phyloP scores from a whole-genome alignment of 176 grass and related monocot genomes.

The Dactylis glomerata region DNA sequence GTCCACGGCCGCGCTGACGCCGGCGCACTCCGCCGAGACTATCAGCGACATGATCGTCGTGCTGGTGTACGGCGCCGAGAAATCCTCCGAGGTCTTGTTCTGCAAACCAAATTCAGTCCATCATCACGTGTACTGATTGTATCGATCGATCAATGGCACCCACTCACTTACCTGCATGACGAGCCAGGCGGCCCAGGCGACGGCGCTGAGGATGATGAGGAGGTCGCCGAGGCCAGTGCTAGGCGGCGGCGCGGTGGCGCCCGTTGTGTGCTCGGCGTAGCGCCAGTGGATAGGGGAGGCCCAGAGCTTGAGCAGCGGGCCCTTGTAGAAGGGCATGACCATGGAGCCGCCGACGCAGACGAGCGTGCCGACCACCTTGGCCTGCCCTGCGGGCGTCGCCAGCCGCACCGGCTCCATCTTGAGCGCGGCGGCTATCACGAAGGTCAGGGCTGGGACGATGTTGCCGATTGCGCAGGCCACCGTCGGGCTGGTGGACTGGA shows the following conservation, averaged over 20 bases:
- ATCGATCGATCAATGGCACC: too few relatives aligned
- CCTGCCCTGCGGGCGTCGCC: conserved; percentile 33
- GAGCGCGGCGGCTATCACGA: conserved; percentile 63
- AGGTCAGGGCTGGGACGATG: conserved; percentile 81
- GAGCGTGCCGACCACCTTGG: conserved; percentile 64
- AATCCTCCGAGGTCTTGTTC: conserved; percentile 57
- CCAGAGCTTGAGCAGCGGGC: conserved; percentile 45
- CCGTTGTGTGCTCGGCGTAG: conserved; percentile 45
- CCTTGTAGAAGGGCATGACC: conserved; percentile 96
- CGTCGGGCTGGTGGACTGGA: conserved; percentile 70
- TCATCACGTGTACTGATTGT: background rate
- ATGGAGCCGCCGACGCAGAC: conserved; percentile 75
- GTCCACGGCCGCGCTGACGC: conserved; percentile 42
- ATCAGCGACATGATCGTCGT: conserved; percentile 74
- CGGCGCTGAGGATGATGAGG: conserved; percentile 69
- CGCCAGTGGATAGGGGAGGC: conserved; percentile 56
- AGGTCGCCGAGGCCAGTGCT: conserved; percentile 29
- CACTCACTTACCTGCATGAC: conserved; percentile 45
- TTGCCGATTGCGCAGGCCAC: conserved; percentile 73
- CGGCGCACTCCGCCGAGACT: conserved; percentile 47
- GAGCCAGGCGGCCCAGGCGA: conserved; percentile 74
- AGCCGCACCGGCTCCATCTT: conserved; percentile 50
- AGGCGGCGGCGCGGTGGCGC: background rate
- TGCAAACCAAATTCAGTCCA: background rate
- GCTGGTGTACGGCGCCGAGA: conserved; percentile 78